phyloP scores from a whole-genome alignment of 352 stramenopile genomes.

The Pythium myriotylum region DNA sequence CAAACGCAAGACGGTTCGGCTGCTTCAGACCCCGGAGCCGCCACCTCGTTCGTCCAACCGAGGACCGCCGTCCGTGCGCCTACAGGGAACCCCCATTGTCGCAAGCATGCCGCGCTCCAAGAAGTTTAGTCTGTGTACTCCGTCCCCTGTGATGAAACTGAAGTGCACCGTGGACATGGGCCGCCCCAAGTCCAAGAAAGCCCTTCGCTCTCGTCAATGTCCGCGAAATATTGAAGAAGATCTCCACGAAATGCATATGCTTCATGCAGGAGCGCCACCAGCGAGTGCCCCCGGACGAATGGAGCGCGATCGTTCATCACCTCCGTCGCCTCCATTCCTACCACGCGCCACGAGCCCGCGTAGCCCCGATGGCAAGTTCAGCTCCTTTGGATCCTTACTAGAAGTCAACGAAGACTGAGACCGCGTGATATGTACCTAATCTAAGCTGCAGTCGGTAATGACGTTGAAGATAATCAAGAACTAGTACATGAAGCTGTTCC shows the following conservation, averaged over 20 bases:
- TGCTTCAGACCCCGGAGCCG: constrained; percentile 23
- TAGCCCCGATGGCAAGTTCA: constrained; percentile 16
- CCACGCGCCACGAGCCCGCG: constrained; percentile 7
- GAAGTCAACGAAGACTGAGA: constrained; percentile 8
- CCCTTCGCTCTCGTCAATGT: constrained; percentile 43
- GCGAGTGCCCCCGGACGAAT: constrained; percentile 4
- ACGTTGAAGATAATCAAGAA: background rate
- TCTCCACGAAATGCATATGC: constrained; percentile 37
- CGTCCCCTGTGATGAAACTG: constrained; percentile 79
- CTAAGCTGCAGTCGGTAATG: background rate
- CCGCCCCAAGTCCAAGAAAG: constrained; percentile 64
- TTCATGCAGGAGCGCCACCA: constrained; percentile 3
- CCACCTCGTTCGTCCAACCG: constrained; percentile 2
- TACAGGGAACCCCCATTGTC: constrained; percentile 21
- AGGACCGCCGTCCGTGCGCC: constrained; percentile 18
- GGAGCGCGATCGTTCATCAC: background rate
- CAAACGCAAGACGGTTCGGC: constrained; percentile 28
- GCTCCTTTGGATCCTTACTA: constrained; percentile 9
- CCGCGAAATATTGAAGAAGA: constrained; percentile 61
- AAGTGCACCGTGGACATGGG: constrained; percentile 82
- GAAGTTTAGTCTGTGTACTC: constrained; percentile 72
- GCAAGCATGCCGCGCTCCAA: constrained; percentile 27
- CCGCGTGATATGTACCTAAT: constrained; percentile 1
- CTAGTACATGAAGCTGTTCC: too few species aligned
- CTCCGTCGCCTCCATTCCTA: constrained; percentile 12